These are phyloP conservation scores for Akanthomyces uredinophilus DNA, from an alignment of 2,329 filamentous ascomycete genomes.

Conservation along the genomic window DNA sequence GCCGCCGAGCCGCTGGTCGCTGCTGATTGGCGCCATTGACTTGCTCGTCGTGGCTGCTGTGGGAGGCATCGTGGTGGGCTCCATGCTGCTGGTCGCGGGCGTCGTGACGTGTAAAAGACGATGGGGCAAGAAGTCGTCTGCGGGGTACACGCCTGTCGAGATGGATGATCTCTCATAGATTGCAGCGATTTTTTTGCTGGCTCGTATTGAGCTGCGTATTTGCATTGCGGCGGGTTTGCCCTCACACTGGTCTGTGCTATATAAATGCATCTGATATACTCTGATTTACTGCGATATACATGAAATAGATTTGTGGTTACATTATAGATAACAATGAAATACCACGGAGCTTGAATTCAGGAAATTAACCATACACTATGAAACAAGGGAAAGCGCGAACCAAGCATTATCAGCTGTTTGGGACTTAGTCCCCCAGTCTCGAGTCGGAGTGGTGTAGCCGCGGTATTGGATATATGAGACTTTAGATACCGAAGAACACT, in stretches of 20 bases:
- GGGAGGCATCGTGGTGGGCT: neutral
- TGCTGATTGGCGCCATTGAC: conserved; percentile 3
- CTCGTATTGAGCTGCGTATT: neutral
- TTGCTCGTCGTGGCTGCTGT: neutral
- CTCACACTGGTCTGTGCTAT: neutral
- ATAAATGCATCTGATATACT: too few species aligned
- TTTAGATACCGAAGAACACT: too few species aligned
- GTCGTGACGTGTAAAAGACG: neutral
- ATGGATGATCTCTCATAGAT: neutral
- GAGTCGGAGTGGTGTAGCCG: too few species aligned
- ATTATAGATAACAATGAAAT: too few species aligned
- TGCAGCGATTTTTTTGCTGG: neutral
- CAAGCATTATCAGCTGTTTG: too few species aligned
- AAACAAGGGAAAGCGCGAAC: too few species aligned
- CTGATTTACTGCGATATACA: too few species aligned
- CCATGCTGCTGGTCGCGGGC: neutral
- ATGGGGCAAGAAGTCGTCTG: neutral
- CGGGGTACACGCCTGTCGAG: conserved; percentile 3
- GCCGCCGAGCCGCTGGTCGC: neutral
- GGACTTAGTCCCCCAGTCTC: too few species aligned
- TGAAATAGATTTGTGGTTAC: too few species aligned
- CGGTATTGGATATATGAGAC: too few species aligned
- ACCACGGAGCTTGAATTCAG: too few species aligned
- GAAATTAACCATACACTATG: too few species aligned
- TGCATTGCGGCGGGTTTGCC: neutral